phyloP scores from a whole-genome alignment of 495 filamentous ascomycete species.

The Penicilliopsis zonata region DNA sequence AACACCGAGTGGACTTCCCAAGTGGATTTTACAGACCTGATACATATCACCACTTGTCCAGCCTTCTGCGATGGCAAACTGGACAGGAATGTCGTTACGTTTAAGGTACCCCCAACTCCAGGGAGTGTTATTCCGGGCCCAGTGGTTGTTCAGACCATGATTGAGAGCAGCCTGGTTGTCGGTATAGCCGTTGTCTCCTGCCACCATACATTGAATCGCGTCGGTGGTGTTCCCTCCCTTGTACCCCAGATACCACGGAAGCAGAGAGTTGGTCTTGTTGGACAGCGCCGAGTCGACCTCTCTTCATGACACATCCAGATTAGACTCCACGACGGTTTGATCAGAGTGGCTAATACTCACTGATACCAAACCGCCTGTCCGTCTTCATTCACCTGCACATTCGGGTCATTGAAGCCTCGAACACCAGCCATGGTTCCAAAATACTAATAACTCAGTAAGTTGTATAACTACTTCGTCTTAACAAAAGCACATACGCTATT shows the following conservation, averaged over 20 bases:
- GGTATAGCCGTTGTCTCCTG: conserved; percentile 37
- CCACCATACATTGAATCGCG: conserved; percentile 43
- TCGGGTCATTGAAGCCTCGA: conserved; percentile 44
- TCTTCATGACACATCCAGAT: conserved; percentile 3
- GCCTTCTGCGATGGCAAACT: conserved; percentile 41
- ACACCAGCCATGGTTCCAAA: conserved; percentile 45
- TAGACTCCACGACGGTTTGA: neutral
- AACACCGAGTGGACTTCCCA: too few species aligned
- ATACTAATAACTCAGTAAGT: conserved; percentile 18
- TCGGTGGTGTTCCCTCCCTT: conserved; percentile 29
- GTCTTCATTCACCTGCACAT: conserved; percentile 38
- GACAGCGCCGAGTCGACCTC: conserved; percentile 11
- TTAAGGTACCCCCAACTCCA: conserved; percentile 42
- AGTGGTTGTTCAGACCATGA: conserved; percentile 37
- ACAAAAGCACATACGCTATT: conserved; percentile 15
- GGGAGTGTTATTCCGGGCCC: conserved; percentile 40
- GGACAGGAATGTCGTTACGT: conserved; percentile 37
- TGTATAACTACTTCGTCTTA: neutral
- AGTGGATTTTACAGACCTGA: conserved; percentile 23
- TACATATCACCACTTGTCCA: conserved; percentile 47
- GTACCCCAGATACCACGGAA: conserved; percentile 44
- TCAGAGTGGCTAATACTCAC: conserved; percentile 12
- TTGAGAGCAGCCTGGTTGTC: conserved; percentile 40
- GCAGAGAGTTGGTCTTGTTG: conserved; percentile 23
- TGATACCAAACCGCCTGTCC: conserved; percentile 36